phyloP scores from a whole-genome alignment of 192 early-diverging fungal genomes.

The Entrophospora sp. region DNA sequence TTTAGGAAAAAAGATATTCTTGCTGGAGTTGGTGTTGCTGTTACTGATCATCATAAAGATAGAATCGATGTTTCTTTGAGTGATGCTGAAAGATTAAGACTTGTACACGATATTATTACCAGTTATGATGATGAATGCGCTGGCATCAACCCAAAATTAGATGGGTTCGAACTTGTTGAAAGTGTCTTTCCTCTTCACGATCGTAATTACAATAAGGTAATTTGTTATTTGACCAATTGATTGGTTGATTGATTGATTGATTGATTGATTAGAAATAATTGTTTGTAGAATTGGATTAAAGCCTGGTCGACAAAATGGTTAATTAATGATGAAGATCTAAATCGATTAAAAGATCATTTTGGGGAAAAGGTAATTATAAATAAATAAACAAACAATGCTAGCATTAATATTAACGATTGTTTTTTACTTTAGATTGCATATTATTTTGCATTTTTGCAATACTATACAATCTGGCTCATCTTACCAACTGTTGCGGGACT shows the following conservation, averaged over 20 bases:
- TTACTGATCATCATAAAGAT: slow-evolving; percentile 24
- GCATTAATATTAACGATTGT: neutral
- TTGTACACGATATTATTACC: slow-evolving; percentile 58
- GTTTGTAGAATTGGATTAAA: slow-evolving; percentile 60
- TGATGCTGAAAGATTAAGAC: slow-evolving; percentile 48
- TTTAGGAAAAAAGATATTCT: slow-evolving; percentile 67
- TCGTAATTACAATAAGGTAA: slow-evolving; percentile 62
- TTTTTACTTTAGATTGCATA: slow-evolving; percentile 49
- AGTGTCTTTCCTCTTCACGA: slow-evolving; percentile 77
- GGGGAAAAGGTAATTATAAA: slow-evolving; percentile 60
- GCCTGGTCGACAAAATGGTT: slow-evolving; percentile 77
- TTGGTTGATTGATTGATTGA: neutral
- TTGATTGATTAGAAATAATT: neutral
- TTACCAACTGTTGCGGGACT: slow-evolving; percentile 59
- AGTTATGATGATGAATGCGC: slow-evolving; percentile 49
- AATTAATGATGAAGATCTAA: slow-evolving; percentile 62
- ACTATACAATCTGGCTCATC: slow-evolving; percentile 71
- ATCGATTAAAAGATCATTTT: slow-evolving; percentile 68
- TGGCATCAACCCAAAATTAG: slow-evolving; percentile 40
- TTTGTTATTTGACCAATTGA: neutral
- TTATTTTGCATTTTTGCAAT: slow-evolving; percentile 94
- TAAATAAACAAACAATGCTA: neutral
- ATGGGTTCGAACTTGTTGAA: slow-evolving; percentile 45
- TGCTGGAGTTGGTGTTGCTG: slow-evolving; percentile 47
- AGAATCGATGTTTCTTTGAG: slow-evolving; percentile 22